These are phyloP conservation scores for Rosa rugosa DNA, from an alignment of 306 rosid genomes.

Conservation along the genomic window DNA sequence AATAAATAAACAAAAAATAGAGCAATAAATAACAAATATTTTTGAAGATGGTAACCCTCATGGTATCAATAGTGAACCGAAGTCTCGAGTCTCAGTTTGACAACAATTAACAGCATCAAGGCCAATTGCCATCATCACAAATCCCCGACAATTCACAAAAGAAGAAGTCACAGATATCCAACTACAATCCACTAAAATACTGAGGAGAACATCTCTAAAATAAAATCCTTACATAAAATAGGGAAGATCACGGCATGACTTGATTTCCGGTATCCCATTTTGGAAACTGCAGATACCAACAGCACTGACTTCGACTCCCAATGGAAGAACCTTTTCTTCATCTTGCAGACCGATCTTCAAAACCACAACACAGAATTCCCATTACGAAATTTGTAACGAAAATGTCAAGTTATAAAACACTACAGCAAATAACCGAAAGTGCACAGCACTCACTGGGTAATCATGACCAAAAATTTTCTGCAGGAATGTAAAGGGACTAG, in stretches of 20 bases:
- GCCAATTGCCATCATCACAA: neutral
- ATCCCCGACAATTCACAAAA: neutral
- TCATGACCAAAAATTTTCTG: slow-evolving; percentile 76
- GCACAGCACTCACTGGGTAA: slow-evolving; percentile 65
- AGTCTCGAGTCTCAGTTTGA: no score
- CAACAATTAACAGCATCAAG: neutral
- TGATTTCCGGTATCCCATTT: slow-evolving; percentile 69
- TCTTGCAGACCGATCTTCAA: slow-evolving; percentile 84
- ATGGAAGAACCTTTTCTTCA: slow-evolving; percentile 83
- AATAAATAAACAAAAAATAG: no score
- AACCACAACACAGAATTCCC: slow-evolving; percentile 19
- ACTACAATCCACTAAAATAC: neutral
- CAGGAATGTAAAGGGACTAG: slow-evolving; percentile 71
- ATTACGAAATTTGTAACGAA: neutral
- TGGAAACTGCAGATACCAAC: slow-evolving; percentile 68
- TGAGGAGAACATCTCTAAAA: neutral
- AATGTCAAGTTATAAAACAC: slow-evolving; percentile 3
- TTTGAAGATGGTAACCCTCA: neutral
- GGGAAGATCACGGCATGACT: slow-evolving; percentile 79
- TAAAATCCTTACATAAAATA: slow-evolving; percentile 69
- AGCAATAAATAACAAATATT: neutral
- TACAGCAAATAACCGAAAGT: neutral
- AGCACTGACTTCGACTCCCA: slow-evolving; percentile 79
- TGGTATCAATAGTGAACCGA: neutral
- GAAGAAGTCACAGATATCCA: neutral